Conservation (phyloP, 164 flowering plant species). For the Liriodendron chinense region DNA sequence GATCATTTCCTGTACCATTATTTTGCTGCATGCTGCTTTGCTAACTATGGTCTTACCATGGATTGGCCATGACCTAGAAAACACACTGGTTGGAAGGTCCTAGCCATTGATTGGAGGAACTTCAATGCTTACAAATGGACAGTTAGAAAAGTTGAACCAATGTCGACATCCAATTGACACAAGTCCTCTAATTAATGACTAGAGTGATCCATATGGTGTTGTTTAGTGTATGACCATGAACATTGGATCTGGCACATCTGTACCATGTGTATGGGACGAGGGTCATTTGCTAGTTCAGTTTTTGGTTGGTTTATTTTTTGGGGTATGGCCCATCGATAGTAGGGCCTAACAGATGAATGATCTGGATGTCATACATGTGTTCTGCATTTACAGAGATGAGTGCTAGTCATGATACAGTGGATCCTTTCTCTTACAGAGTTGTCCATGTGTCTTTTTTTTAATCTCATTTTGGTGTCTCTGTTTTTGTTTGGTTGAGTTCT, state of each 20-base stretch:
- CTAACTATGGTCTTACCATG: too few species aligned
- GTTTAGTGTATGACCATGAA: background rate
- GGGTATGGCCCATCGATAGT: background rate
- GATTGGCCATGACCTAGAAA: background rate
- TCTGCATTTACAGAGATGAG: background rate
- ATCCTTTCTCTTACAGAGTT: background rate
- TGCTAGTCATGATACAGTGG: background rate
- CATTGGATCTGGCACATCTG: background rate
- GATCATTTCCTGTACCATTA: background rate
- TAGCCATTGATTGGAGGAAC: background rate
- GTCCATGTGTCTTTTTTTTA: background rate
- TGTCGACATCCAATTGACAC: background rate
- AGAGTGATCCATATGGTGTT: background rate
- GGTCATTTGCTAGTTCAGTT: background rate
- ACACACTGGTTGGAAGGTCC: background rate
- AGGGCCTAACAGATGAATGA: background rate
- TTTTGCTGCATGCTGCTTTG: too few species aligned
- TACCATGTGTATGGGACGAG: background rate
- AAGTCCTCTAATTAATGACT: too few species aligned
- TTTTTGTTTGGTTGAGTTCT: conserved; percentile 3
- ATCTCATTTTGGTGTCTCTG: background rate
- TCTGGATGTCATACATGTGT: background rate
- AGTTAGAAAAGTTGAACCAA: background rate
- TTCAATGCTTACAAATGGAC: background rate
- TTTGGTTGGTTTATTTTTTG: background rate